Percentiles rank a stretch among this genome's conserved stretches.
These are phyloP conservation scores for Plasmodium adleri DNA, from an alignment of 169 alveolate species.

Conservation along the genomic window DNA sequence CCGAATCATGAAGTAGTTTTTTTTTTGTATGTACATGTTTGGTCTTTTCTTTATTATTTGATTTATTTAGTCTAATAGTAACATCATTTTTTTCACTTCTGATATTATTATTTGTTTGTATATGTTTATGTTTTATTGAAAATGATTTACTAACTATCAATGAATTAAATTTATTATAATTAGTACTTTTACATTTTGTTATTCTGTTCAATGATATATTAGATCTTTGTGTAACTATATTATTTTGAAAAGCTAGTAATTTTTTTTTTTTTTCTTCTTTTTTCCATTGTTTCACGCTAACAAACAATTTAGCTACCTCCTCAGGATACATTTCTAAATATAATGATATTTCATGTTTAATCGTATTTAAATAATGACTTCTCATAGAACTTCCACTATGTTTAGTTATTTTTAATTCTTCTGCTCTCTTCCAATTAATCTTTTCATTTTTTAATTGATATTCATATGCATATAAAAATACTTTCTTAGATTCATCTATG, in stretches of 20 bases:
- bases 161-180: conserved; percentile 56
- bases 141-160: conserved; percentile 48
- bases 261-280: conserved; percentile 70
- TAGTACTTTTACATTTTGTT: conserved; percentile 60
- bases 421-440: conserved; percentile 55
- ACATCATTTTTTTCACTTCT: background rate
- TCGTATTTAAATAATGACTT: conserved; percentile 48
- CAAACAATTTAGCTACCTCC: conserved; percentile 60
- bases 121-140: conserved; percentile 18
- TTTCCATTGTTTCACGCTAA: conserved; percentile 44
- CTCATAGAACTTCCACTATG: conserved; percentile 72
- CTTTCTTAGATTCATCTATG: conserved; percentile 51
- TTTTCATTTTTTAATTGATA: conserved; percentile 68
- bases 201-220: conserved; percentile 59
- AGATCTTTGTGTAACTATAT: conserved; percentile 39
- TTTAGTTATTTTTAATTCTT: conserved; percentile 40
- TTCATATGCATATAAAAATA: conserved; percentile 63
- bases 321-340: conserved; percentile 69
- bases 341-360: conserved; percentile 58
- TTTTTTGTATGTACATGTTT: background rate
- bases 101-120: background rate
- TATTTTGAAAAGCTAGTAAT: conserved; percentile 33
- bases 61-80: too few relatives aligned
- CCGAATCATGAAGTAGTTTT: too few relatives aligned
- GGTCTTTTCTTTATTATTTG: background rate